Evolutionary conservation across 345 rosid genomes (phyloP).

Genomic region (Eutrema japonicum): DNA sequence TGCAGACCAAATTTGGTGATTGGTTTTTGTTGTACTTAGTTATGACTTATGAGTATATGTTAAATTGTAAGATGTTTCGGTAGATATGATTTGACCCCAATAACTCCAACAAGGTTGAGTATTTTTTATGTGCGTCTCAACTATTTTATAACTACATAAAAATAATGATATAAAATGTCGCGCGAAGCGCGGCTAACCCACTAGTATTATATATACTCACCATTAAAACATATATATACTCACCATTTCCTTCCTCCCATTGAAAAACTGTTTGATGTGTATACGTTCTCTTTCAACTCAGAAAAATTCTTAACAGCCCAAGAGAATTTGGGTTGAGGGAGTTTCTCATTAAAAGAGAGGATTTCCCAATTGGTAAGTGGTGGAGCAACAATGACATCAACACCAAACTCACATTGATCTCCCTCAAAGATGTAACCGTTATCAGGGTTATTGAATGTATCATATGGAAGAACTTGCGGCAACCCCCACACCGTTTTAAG

Average conservation of each 20-base stretch:
- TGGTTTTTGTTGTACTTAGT: too few relatives aligned
- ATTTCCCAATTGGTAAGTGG: neutral
- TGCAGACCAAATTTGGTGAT: too few relatives aligned
- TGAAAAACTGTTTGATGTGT: neutral
- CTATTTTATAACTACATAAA: too few relatives aligned
- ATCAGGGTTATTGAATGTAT: neutral
- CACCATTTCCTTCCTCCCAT: constrained; percentile 19
- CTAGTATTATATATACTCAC: neutral
- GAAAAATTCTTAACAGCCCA: constrained; percentile 6
- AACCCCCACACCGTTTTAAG: constrained; percentile 1
- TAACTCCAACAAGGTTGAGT: too few relatives aligned
- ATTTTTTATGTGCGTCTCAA: too few relatives aligned
- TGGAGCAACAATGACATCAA: neutral
- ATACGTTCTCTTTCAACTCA: neutral
- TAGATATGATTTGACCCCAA: too few relatives aligned
- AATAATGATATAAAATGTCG: too few relatives aligned
- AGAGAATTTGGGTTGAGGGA: neutral
- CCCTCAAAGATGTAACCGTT: constrained; percentile 2
- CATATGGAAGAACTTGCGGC: neutral
- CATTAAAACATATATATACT: neutral
- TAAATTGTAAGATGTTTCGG: too few relatives aligned
- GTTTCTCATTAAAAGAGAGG: neutral
- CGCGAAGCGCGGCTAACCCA: too few relatives aligned
- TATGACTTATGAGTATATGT: too few relatives aligned
- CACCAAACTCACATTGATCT: constrained; percentile 5